Base-by-base conservation (phyloP, 1,284 basidiomycete genomes). In the Omphalotus olearius region DNA sequence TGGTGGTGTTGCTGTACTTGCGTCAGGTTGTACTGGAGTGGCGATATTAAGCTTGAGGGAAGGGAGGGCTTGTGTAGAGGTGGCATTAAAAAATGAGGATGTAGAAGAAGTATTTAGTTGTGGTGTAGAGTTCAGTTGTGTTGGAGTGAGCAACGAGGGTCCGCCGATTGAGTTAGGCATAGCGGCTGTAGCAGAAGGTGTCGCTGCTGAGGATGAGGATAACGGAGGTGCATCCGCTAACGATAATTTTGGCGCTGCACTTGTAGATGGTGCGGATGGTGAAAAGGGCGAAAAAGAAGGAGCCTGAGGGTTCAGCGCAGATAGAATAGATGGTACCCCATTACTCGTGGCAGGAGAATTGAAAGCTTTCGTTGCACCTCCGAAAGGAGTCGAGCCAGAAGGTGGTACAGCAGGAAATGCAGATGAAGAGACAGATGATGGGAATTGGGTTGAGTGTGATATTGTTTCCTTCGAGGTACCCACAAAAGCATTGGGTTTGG, bases 351-450 rank as follows among this genome's bases (percentile, higher is more conserved):
- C 30, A 44, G 30, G 30, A 33, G 13, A 10, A 33, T 7, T 7
- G 30, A 33, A 33, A 33, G 7, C 7, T 13, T 33, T 33, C 30
- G 23, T 23, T 23, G 10, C 48, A 17, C 5, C 23, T 23, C 23
- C 23, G 5, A 47, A 25, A 9, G 55, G 51, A 17, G 45, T 50
- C 23, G 51, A 37, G 17, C 41, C 40, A 36, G 41, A 25, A 11
- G 68, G 72, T 13, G 62, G 61, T 2, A 67, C 60, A 43, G 65
- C 58, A 14, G 76, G 68, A 57, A 82, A 81, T 7, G 71, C 79
- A 38, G 20, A 2, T 17, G 42, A 25, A 23, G 16, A 20, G 2
- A 42, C 33, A 26, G 42, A 28, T n/a, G 33, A 16, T 37, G 25
- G 13, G 28, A 20, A 16, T 20, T 9, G 23, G 1, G 38, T 40